Evolutionary conservation across 306 rosid genomes (phyloP).

Genomic region (Castanopsis chinensis): DNA sequence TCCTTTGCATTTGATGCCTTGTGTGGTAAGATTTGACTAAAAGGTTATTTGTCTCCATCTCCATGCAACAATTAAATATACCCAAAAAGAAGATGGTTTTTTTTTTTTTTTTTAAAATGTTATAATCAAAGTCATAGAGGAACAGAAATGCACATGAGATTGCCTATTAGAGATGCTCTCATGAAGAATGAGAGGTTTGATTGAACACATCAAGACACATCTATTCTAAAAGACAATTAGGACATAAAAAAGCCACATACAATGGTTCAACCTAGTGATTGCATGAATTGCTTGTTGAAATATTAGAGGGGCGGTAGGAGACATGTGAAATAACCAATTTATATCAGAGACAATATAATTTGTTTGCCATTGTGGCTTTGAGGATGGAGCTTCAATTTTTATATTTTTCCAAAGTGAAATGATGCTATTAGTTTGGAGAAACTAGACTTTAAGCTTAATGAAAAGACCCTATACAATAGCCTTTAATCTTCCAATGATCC

Average conservation of each 20-base stretch:
- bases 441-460: too few species aligned
- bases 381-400: neutral
- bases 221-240: conserved; percentile 27
- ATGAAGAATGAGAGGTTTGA: conserved; percentile 9
- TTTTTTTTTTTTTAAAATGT: too few species aligned
- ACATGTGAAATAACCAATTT: conserved; percentile 24
- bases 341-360: conserved; percentile 41
- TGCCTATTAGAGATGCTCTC: too few species aligned
- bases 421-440: neutral
- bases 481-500: too few species aligned
- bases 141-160: neutral
- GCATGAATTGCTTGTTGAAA: conserved; percentile 29
- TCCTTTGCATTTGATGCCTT: conserved; percentile 15
- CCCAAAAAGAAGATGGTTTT: conserved; percentile 21
- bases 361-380: conserved; percentile 46
- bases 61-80: conserved; percentile 2
- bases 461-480: too few species aligned
- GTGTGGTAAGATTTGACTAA: conserved; percentile 46
- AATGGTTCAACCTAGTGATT: conserved; percentile 21
- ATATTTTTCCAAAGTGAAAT: neutral
- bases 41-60: conserved; percentile 52
- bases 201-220: conserved; percentile 23
- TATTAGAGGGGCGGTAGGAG: conserved; percentile 37
- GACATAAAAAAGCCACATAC: conserved; percentile 2
- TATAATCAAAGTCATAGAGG: conserved; percentile 23